Base-by-base conservation (phyloP, 2,329 filamentous ascomycete genomes). In the Microcyclospora pomicola region DNA sequence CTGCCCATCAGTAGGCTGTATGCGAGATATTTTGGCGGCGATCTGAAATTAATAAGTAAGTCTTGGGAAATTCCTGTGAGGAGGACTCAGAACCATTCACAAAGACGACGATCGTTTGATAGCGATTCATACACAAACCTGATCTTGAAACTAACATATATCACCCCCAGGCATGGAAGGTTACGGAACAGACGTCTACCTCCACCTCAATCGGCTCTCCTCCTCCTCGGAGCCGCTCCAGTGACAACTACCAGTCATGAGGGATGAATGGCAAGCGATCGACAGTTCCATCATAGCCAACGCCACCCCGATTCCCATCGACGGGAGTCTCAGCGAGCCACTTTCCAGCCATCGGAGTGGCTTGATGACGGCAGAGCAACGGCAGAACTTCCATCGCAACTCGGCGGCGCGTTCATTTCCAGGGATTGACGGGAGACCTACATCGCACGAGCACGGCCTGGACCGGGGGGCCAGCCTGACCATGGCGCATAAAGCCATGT, bases 21-120 rank as follows among this genome's bases (percentile, higher is more conserved):
- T 55, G 91, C 91, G 39, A 72, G 91, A 48, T 98, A 98, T 65
- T 98, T 98, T 65, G 91, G 91, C 42, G 91, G 91, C 41, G 91
- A 98, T 60, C 61, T 98, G 53, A 96, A 96, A 64, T 64, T 98
- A 59, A 98, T 98, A 55, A 95, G 86, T 60, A 98, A 98, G 91
- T 91, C 98, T 69, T 91, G 91, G 84, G 94, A 68, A 70, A 82
- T 54, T 2, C 24, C 16, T n/a, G 15, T 12, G 7, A 30, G n/a
- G n/a, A n/a, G n/a, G n/a, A n/a, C n/a, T 31, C 24, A 14, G 13
- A 27, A 36, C n/a, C 14, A 24, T 4, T 4, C 19, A 24, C 5
- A 24, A 24, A 24, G 19, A 24, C 7, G 19, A 7, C 7, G 19
- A 7, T 24, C 15, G 27, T 13, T 24, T 28, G 6, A 4, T 6